phyloP scores from a whole-genome alignment of 1,139 yeast species.

The Ashbya aceris region DNA sequence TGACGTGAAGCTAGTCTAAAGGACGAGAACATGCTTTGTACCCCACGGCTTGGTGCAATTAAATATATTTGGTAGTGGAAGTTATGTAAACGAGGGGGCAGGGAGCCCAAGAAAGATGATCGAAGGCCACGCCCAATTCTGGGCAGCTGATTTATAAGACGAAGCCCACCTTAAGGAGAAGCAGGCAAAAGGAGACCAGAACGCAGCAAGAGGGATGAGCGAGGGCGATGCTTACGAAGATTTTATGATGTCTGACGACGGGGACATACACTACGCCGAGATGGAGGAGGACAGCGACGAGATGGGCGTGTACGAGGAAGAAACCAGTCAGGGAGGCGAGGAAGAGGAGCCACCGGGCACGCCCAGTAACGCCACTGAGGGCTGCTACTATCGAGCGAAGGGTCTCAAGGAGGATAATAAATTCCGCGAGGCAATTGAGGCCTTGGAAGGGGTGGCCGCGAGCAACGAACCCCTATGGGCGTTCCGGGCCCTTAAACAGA shows the following conservation, averaged over 20 bases:
- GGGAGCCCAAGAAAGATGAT: not conserved
- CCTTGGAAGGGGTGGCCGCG: conserved; percentile 1
- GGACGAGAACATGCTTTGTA: no score
- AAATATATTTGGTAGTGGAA: not conserved
- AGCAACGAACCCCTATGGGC: conserved; percentile 5
- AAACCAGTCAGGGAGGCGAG: conserved; percentile 6
- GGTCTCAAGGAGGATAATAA: conserved; percentile 6
- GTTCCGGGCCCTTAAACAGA: conserved; percentile 11
- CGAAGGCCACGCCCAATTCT: not conserved
- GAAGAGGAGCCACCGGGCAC: conserved; percentile 6
- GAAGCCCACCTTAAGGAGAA: no score
- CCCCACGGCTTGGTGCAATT: not conserved
- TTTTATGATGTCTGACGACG: conserved; percentile 35
- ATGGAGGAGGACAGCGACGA: conserved; percentile 22
- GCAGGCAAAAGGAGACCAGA: not conserved
- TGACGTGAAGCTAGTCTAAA: no score
- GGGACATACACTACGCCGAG: conserved; percentile 20
- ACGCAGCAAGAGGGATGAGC: not conserved
- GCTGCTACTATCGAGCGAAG: conserved; percentile 5
- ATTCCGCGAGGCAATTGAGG: conserved; percentile 5
- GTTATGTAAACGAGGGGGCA: not conserved
- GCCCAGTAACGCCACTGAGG: conserved; percentile 4
- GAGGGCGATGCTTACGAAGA: conserved; percentile 27
- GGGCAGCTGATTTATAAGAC: no score
- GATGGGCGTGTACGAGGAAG: conserved; percentile 3